These are phyloP conservation scores for Gracilariopsis chorda DNA, from an alignment of 23 red algal species.

Conservation along the genomic window DNA sequence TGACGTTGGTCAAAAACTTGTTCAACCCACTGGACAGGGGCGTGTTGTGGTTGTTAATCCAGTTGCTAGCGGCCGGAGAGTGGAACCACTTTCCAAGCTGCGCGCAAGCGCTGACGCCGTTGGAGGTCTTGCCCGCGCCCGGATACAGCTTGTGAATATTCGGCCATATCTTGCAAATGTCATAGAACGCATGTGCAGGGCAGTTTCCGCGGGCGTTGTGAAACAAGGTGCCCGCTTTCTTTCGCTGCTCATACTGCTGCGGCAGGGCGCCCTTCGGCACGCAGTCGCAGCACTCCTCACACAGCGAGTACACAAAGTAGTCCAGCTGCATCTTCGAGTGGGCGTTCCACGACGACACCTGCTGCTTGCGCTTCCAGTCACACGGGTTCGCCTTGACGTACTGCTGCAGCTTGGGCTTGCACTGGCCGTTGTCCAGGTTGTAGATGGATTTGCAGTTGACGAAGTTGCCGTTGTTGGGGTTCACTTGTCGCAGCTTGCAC, in stretches of 20 bases:
- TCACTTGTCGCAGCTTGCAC: not conserved
- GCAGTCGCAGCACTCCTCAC: slow-evolving; percentile 59
- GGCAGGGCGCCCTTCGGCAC: slow-evolving; percentile 17
- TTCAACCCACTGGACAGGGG: not conserved
- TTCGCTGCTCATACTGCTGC: not conserved
- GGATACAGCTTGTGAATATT: slow-evolving; percentile 3
- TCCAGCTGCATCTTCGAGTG: slow-evolving; percentile 11
- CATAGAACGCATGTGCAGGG: slow-evolving; percentile 33
- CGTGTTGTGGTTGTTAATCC: slow-evolving; percentile 37
- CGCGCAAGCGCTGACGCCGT: not conserved
- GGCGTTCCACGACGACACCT: not conserved
- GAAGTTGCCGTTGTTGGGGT: slow-evolving; percentile 23
- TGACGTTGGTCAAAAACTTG: slow-evolving; percentile 16
- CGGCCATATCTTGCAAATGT: slow-evolving; percentile 34
- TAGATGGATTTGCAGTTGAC: slow-evolving; percentile 61
- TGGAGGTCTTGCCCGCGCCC: not conserved
- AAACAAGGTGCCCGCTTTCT: not conserved
- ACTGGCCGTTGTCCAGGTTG: not conserved
- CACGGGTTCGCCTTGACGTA: slow-evolving; percentile 39
- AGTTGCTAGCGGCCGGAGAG: slow-evolving; percentile 3
- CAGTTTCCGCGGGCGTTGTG: slow-evolving; percentile 25
- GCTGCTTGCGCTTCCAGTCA: slow-evolving; percentile 9
- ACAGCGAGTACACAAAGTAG: slow-evolving; percentile 49
- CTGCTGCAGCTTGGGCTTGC: slow-evolving; percentile 24
- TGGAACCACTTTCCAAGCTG: slow-evolving; percentile 27